Conservation (phyloP, 139 green algal species). For the Closterium sp. region DNA sequence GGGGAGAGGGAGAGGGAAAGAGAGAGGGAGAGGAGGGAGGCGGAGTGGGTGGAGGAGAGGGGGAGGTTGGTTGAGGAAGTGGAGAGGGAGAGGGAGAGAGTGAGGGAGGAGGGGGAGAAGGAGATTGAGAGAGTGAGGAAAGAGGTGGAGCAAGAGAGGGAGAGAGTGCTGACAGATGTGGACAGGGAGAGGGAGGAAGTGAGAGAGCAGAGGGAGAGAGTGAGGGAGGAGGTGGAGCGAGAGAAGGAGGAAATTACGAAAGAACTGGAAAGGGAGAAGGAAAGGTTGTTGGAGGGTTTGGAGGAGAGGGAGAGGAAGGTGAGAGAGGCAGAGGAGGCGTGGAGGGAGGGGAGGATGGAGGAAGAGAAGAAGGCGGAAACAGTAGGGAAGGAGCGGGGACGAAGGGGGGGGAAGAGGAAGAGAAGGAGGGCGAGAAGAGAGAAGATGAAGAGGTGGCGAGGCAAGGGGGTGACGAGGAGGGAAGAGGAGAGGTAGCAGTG, state of each 20-base stretch:
- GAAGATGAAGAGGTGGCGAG: background rate
- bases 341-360: background rate
- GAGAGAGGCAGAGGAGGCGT: background rate
- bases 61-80: background rate
- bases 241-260: background rate
- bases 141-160: background rate
- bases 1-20: background rate
- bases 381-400: background rate
- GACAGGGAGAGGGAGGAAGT: background rate
- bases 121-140: background rate
- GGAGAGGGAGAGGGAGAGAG: background rate
- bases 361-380: background rate
- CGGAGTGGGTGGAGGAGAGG: background rate
- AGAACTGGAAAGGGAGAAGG: background rate
- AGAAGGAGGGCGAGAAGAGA: background rate
- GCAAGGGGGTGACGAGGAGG: background rate
- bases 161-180: background rate
- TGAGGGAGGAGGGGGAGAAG: background rate
- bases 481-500: background rate
- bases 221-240: background rate
- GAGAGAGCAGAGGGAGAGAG: background rate
- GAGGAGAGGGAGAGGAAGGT: background rate
- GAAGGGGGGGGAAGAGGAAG: background rate
- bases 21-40: background rate
- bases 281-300: too few relatives aligned